Base-by-base conservation (phyloP, 345 rosid species). In the Angophora floribunda region DNA sequence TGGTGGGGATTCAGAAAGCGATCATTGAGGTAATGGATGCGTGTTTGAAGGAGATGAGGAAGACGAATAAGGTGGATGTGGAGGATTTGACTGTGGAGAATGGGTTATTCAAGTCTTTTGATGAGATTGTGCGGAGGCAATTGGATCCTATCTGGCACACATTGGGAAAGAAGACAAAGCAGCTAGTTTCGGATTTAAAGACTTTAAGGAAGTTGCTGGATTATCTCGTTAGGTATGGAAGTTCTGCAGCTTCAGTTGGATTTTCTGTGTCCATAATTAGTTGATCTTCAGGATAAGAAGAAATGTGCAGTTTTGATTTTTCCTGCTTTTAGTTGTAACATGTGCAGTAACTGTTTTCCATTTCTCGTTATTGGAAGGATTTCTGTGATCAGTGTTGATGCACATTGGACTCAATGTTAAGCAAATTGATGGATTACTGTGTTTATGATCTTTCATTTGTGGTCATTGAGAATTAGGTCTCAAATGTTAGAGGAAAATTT, bases 61-160 rank as follows among this genome's bases (percentile, higher is more conserved):
- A 97, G 94, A 96, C 98, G 0, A 98, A 98, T 30, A 97, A 97
- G 92, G 99, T 98, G 51, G 99, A 98, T 85, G 95, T 98, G 45
- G 99, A 98, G 91, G 98, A 98, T 93, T 90, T 98, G 94, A 98
- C 99, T 9, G 95, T 98, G 50, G 99, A 98, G 95, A 97, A 94
- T 92, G 99, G 98, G 9, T 89, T 98, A 95, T 98, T 98, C 57
- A 98, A 98, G 95, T 97, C 98, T 41, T 98, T 98, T 94, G 99
- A 98, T 93, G 99, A 98, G 95, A 97, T 98, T 89, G 93, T 98
- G 89, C 94, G 97, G 92, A 95, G 97, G 88, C 99, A 98, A 87
- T 92, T 98, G 92, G 99, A 98, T 86, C 99, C 99, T 36, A 98
- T 98, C 89, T 98, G 99, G 99, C 99, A 98, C 90, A 94, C 95